Evolutionary conservation across 2,329 filamentous ascomycete genomes (phyloP), one percentile per base, ranked within the genome.

Genomic region (Arachnomyces sp.): DNA sequence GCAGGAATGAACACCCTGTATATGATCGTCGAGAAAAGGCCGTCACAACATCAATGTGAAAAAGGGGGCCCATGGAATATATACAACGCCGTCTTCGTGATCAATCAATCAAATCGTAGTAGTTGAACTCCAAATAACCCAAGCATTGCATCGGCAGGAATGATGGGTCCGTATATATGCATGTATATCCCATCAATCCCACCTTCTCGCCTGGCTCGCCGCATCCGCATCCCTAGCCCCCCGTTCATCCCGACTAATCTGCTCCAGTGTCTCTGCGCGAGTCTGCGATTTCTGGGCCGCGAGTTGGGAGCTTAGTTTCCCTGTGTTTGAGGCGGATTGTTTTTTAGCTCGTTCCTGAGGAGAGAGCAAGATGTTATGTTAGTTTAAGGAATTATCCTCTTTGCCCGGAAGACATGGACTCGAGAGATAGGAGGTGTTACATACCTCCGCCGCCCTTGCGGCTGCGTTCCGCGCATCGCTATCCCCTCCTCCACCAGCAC

Each of bases 371-470:
- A n/a, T n/a, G n/a, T n/a, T 31, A n/a, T 33, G 33, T 39, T 17
- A 34, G 28, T n/a, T n/a, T n/a, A n/a, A n/a, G n/a, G n/a, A n/a
- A n/a, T n/a, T n/a, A n/a, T n/a, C n/a, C 14, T 35, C 44, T 43
- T 31, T 31, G 36, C 38, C 44, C 37, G 15, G 38, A 39, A 39
- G 28, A 41, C 34, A 38, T 28, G 36, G 16, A 25, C 9, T 25
- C 9, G 21, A 9, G 5, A 25, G 21, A 5, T 9, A 9, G 21
- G 5, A 5, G 9, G 21, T 25, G 5, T 16, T 49, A 68, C 78
- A 58, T 62, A 93, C 88, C 80, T 93, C 85, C 44, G 89, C 89
- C 38, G 88, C 89, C 49, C 78, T 76, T 0, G 86, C 87, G 3
- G 89, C 89, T 44, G 79, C 84, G 40, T 71, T 73, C 43, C 82